Evolutionary conservation across 192 early-diverging fungal species (phyloP).

Genomic region (Paraglomus brasilianum): DNA sequence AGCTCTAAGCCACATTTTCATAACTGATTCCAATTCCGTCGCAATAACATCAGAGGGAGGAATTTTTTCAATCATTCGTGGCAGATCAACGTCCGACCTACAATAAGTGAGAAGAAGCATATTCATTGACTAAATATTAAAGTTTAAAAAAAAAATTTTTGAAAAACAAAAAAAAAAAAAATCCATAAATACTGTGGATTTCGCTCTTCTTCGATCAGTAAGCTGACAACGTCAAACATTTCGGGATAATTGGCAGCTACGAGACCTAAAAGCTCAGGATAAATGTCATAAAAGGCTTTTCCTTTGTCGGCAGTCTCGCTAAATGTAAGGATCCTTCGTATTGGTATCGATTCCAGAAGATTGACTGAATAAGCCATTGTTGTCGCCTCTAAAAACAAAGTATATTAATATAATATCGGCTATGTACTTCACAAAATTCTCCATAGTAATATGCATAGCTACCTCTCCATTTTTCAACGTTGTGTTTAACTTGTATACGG

Average conservation of each 20-base stretch:
- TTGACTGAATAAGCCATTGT: conserved; percentile 34
- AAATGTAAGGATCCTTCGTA: conserved; percentile 34
- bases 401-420: neutral
- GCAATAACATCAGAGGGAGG: too few relatives aligned
- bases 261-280: conserved; percentile 39
- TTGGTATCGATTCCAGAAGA: conserved; percentile 33
- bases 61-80: too few relatives aligned
- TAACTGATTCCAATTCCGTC: too few relatives aligned
- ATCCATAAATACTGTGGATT: neutral
- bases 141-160: too few relatives aligned
- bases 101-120: too few relatives aligned
- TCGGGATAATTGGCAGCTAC: conserved; percentile 40
- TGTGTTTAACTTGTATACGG: conserved; percentile 24
- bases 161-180: neutral
- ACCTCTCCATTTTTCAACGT: conserved; percentile 16
- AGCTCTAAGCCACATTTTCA: too few relatives aligned
- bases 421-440: neutral
- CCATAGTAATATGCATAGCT: neutral
- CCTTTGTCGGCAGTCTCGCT: conserved; percentile 31
- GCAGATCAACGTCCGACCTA: too few relatives aligned
- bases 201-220: conserved; percentile 33
- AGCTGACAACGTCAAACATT: conserved; percentile 39
- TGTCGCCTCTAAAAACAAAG: neutral
- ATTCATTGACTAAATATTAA: too few relatives aligned
- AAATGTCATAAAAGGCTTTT: conserved; percentile 35